These are phyloP conservation scores for Mycena chlorophos DNA, from an alignment of 768 basidiomycete genomes.

Conservation along the genomic window DNA sequence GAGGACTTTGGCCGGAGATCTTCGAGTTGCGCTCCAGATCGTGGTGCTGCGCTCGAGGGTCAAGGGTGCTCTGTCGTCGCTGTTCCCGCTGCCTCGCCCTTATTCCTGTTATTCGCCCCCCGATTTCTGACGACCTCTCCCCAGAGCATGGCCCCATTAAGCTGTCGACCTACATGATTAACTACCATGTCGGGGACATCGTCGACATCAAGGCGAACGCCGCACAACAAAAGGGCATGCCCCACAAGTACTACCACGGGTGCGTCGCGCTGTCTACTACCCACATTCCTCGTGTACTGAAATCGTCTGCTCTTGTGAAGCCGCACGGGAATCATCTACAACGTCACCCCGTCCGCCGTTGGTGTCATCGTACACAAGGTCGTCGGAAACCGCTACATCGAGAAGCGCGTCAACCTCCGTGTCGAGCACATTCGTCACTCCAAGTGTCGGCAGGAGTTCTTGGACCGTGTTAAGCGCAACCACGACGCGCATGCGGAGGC, in stretches of 20 bases:
- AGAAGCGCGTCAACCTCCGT: conserved; percentile 98
- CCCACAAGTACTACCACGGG: conserved; percentile 99
- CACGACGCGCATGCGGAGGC: conserved; percentile 80
- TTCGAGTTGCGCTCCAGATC: too few species aligned
- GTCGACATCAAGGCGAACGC: conserved; percentile 99
- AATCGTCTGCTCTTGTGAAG: conserved; percentile 44
- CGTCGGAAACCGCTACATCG: conserved; percentile 97
- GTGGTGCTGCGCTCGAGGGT: too few species aligned
- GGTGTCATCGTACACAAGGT: conserved; percentile 98
- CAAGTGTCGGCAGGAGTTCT: conserved; percentile 96
- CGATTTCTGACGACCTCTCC: conserved; percentile 13
- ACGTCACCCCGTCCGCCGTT: conserved; percentile 92
- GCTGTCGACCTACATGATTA: conserved; percentile 89
- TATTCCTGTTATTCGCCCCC: background rate
- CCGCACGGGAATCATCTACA: conserved; percentile 98
- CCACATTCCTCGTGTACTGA: conserved; percentile 4
- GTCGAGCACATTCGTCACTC: conserved; percentile 96
- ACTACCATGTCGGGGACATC: conserved; percentile 95
- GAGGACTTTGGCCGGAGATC: conserved; percentile 10
- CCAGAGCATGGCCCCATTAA: conserved; percentile 87
- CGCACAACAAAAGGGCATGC: conserved; percentile 99
- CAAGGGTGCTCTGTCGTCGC: background rate
- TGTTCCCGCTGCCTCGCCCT: background rate
- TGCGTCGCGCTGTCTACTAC: conserved; percentile 41
- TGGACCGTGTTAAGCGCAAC: conserved; percentile 93